A percentile compares a stretch with the other conserved stretches of the same genome.
Conservation (phyloP, 2,329 filamentous ascomycete species). For the Verticillium longisporum region DNA sequence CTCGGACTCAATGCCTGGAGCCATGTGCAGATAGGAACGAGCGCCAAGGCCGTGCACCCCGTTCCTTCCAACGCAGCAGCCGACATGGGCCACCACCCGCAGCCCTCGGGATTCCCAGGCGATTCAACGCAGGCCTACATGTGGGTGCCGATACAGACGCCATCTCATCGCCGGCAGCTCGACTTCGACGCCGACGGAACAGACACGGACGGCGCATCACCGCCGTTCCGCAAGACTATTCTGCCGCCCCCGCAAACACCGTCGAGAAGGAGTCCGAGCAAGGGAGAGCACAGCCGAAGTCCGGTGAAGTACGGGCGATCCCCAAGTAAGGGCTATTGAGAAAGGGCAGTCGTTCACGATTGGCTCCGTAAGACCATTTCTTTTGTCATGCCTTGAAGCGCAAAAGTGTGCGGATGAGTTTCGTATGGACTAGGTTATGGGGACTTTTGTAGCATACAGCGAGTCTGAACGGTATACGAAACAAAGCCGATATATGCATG, state of each 20-base stretch:
- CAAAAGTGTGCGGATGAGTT: too few relatives aligned
- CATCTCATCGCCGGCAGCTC: slow-evolving; percentile 35
- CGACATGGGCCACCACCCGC: slow-evolving; percentile 7
- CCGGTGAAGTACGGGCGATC: slow-evolving; percentile 37
- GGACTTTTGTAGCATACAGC: too few relatives aligned
- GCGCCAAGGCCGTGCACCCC: slow-evolving; percentile 14
- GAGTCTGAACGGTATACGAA: too few relatives aligned
- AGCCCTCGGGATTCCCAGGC: slow-evolving; percentile 17
- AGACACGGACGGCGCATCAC: slow-evolving; percentile 43
- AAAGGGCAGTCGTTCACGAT: background rate
- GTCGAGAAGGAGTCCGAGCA: slow-evolving; percentile 39
- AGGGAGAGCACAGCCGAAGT: slow-evolving; percentile 40
- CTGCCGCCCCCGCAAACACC: slow-evolving; percentile 39
- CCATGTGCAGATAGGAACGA: slow-evolving; percentile 15
- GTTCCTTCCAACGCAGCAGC: slow-evolving; percentile 17
- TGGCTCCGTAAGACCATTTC: too few relatives aligned
- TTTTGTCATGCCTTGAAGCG: background rate
- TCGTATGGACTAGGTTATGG: too few relatives aligned
- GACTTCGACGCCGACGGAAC: slow-evolving; percentile 33
- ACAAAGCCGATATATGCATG: too few relatives aligned
- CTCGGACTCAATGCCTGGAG: slow-evolving; percentile 40
- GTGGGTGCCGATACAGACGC: slow-evolving; percentile 44
- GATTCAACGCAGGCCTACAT: slow-evolving; percentile 36
- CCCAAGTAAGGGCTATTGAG: slow-evolving; percentile 28
- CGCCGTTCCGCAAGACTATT: slow-evolving; percentile 32